Percentiles rank a stretch among this genome's conserved stretches.
phyloP scores from a whole-genome alignment of 108 stramenopile species.

The Heterococcus sp. region DNA sequence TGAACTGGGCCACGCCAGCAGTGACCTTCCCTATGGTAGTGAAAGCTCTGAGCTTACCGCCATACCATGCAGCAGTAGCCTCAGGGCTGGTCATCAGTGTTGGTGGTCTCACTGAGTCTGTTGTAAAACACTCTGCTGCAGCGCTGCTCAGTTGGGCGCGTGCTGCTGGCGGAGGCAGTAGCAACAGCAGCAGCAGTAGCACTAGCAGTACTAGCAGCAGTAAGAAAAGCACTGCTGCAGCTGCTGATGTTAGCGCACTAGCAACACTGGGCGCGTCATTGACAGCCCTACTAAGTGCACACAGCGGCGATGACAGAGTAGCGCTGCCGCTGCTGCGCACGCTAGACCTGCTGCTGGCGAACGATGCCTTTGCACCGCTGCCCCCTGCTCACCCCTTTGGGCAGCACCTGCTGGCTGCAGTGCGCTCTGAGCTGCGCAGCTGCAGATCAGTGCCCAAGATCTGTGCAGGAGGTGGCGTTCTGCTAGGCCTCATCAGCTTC shows the following conservation, averaged over 20 bases:
- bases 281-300: constrained; percentile 55
- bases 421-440: constrained; percentile 59
- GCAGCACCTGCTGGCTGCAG: constrained; percentile 47
- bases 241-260: not conserved
- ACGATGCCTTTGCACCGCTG: constrained; percentile 68
- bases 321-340: constrained; percentile 73
- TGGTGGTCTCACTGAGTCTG: constrained; percentile 86
- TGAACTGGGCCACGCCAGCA: constrained; percentile 64
- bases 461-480: constrained; percentile 50
- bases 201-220: not conserved
- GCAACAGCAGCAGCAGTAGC: not conserved
- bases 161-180: not conserved
- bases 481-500: constrained; percentile 1
- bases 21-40: constrained; percentile 70
- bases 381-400: constrained; percentile 42
- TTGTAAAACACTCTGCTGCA: constrained; percentile 67
- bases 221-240: not conserved
- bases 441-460: constrained; percentile 73
- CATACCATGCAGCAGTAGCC: constrained; percentile 61
- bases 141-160: constrained; percentile 74
- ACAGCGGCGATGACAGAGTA: constrained; percentile 60
- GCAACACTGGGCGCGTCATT: not conserved
- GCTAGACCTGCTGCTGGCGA: constrained; percentile 67
- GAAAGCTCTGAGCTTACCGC: constrained; percentile 65
- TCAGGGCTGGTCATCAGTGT: constrained; percentile 82